Evolutionary conservation across 164 flowering plant species (phyloP).

Genomic region (Stephania japonica): DNA sequence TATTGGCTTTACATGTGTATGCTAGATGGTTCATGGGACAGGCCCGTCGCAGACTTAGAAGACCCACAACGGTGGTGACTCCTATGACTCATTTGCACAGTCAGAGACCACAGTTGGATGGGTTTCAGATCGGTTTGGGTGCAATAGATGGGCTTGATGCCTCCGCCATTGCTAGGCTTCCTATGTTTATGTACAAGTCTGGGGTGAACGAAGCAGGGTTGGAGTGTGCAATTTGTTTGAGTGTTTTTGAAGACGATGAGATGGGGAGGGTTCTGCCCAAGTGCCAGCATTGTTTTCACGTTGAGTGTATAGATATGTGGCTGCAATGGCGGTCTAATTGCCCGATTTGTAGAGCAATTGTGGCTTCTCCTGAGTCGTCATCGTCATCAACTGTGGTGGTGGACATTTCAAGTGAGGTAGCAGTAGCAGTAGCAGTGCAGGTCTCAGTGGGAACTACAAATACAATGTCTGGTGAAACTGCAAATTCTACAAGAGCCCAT

Average conservation of each 20-base stretch:
- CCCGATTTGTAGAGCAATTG: slow-evolving; percentile 55
- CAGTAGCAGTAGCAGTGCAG: neutral
- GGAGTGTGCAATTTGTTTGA: slow-evolving; percentile 61
- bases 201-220: slow-evolving; percentile 14
- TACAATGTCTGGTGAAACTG: neutral
- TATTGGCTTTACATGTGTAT: slow-evolving; percentile 47
- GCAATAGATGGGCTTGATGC: slow-evolving; percentile 40
- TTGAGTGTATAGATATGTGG: slow-evolving; percentile 73
- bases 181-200: slow-evolving; percentile 35
- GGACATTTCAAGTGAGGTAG: neutral
- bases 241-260: slow-evolving; percentile 44
- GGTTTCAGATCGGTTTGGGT: slow-evolving; percentile 8
- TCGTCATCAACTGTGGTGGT: too few relatives aligned
- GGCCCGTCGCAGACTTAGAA: slow-evolving; percentile 15
- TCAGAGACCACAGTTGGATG: slow-evolving; percentile 13
- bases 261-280: slow-evolving; percentile 36
- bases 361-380: slow-evolving; percentile 9
- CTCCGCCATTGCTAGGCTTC: slow-evolving; percentile 36
- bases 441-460: neutral
- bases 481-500: neutral
- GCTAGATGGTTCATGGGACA: slow-evolving; percentile 43
- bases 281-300: slow-evolving; percentile 57
- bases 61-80: slow-evolving; percentile 16
- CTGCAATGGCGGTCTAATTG: slow-evolving; percentile 46
- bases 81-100: slow-evolving; percentile 12